These are phyloP conservation scores for Phaeomoniella chlamydospora DNA, from an alignment of 2,329 filamentous ascomycete genomes.

Conservation along the genomic window DNA sequence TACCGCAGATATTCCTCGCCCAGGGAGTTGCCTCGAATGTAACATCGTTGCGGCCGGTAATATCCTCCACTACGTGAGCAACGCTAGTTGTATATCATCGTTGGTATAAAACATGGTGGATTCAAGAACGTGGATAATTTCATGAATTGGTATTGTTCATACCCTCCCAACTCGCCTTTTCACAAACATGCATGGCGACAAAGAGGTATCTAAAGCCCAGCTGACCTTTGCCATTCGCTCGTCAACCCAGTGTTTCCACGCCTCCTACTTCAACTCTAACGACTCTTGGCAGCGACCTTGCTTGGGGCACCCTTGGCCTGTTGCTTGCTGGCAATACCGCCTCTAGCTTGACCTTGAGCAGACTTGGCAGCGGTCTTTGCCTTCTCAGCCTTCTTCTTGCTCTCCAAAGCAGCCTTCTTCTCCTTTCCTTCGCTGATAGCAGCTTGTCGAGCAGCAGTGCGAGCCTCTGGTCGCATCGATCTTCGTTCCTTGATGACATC, in stretches of 20 bases:
- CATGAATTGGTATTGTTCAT: too few relatives aligned
- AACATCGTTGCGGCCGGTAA: too few relatives aligned
- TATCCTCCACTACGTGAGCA: too few relatives aligned
- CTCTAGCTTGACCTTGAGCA: constrained; percentile 57
- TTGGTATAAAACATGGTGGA: too few relatives aligned
- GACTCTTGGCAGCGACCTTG: constrained; percentile 77
- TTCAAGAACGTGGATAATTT: too few relatives aligned
- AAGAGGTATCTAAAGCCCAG: neutral
- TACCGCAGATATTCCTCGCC: too few relatives aligned
- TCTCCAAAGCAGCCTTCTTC: constrained; percentile 80
- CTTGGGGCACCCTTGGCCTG: constrained; percentile 77
- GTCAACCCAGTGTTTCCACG: neutral
- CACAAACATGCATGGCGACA: too few relatives aligned
- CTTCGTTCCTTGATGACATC: constrained; percentile 99
- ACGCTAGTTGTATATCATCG: too few relatives aligned
- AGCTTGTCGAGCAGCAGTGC: constrained; percentile 71
- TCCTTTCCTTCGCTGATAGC: constrained; percentile 98
- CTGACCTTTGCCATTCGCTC: neutral
- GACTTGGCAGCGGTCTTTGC: constrained; percentile 70
- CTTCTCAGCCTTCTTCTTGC: constrained; percentile 98
- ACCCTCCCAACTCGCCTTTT: too few relatives aligned
- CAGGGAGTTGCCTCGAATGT: too few relatives aligned
- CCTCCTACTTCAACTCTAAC: constrained; percentile 39
- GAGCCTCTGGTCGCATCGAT: constrained; percentile 84
- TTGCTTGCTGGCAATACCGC: constrained; percentile 88